These are phyloP conservation scores for Flammula alnicola DNA, from an alignment of 1,284 basidiomycete genomes.

Conservation along the genomic window DNA sequence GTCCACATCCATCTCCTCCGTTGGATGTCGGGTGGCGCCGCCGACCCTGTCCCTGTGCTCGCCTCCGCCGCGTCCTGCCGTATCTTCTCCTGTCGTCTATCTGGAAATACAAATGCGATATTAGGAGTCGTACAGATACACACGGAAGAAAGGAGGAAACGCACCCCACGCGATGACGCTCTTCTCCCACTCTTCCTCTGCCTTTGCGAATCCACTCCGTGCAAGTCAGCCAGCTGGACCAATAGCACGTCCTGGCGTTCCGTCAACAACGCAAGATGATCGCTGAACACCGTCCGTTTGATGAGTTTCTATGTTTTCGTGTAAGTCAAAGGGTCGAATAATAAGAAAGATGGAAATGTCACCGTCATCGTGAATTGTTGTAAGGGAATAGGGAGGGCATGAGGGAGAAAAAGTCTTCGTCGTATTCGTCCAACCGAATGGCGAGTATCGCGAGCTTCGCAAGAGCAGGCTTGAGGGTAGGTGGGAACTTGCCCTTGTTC, in stretches of 20 bases:
- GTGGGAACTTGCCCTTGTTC: conserved; percentile 88
- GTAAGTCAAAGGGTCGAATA: neutral
- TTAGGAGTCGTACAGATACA: neutral
- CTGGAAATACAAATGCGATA: conserved; percentile 36
- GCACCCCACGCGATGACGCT: conserved; percentile 67
- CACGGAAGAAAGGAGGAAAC: conserved; percentile 27
- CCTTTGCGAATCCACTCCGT: conserved; percentile 65
- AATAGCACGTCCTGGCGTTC: conserved; percentile 69
- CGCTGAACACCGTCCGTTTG: conserved; percentile 75
- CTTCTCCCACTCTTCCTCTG: conserved; percentile 76
- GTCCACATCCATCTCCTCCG: conserved; percentile 47
- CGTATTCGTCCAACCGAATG: conserved; percentile 84
- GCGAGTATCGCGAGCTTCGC: conserved; percentile 78
- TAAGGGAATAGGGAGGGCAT: conserved; percentile 91
- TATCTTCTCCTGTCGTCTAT: conserved; percentile 63
- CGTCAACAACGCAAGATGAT: conserved; percentile 66
- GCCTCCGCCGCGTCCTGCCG: conserved; percentile 46
- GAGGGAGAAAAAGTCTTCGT: conserved; percentile 88
- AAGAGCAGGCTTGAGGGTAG: conserved; percentile 75
- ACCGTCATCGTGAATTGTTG: conserved; percentile 89
- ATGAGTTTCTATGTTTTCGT: conserved; percentile 72
- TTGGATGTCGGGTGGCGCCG: conserved; percentile 46
- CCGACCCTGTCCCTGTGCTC: conserved; percentile 33
- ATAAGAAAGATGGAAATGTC: conserved; percentile 8
- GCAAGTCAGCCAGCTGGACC: conserved; percentile 61